Evolutionary conservation across 2,329 filamentous ascomycete genomes (phyloP).

Genomic region (Apiospora malaysiana): DNA sequence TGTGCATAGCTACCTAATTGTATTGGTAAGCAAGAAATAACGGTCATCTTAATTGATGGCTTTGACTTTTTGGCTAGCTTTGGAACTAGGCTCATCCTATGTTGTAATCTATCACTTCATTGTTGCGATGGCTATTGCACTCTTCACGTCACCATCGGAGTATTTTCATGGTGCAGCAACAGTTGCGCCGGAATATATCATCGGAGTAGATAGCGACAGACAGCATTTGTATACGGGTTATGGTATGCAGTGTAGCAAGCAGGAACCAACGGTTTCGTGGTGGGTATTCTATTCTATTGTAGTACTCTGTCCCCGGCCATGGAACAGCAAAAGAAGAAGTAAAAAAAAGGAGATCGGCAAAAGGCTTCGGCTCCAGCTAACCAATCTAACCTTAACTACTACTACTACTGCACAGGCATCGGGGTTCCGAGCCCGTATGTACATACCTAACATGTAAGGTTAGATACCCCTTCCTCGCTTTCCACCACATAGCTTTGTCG

Average conservation of each 20-base stretch:
- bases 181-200: too few relatives aligned
- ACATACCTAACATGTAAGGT: too few relatives aligned
- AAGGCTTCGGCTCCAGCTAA: slow-evolving; percentile 4
- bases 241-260: not conserved
- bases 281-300: not conserved
- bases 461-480: not conserved
- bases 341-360: not conserved
- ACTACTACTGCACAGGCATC: slow-evolving; percentile 7
- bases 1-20: not conserved
- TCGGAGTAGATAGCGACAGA: too few relatives aligned
- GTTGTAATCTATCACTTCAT: slow-evolving; percentile 15
- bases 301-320: not conserved
- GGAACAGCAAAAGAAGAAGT: not conserved
- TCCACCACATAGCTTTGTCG: slow-evolving; percentile 8
- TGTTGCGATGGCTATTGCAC: not conserved
- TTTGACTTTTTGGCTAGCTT: not conserved
- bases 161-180: not conserved
- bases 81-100: not conserved
- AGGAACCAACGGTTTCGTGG: not conserved
- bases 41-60: not conserved
- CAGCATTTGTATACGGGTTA: not conserved
- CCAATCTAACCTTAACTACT: too few relatives aligned
- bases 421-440: not conserved
- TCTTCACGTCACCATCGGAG: not conserved
- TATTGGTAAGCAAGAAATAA: not conserved